Evolutionary conservation across 495 filamentous ascomycete genomes (phyloP).

Genomic region (Lophiotrema nucula): DNA sequence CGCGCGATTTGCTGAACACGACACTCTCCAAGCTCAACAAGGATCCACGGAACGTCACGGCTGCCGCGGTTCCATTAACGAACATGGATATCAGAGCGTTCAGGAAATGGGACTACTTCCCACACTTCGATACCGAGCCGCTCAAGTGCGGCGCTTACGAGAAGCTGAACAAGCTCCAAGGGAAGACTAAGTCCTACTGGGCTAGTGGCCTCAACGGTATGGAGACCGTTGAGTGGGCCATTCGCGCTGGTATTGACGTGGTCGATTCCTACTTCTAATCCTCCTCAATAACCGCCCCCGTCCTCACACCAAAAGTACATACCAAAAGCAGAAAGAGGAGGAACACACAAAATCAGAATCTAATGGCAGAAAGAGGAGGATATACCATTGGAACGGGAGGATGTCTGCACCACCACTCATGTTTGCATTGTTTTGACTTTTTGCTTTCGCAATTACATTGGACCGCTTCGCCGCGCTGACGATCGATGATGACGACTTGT

Average conservation of each 20-base stretch:
- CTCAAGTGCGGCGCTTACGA: slow-evolving; percentile 18
- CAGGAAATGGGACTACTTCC: slow-evolving; percentile 36
- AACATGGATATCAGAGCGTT: slow-evolving; percentile 21
- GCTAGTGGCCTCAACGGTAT: slow-evolving; percentile 28
- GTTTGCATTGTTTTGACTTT: no score
- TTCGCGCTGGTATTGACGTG: slow-evolving; percentile 27
- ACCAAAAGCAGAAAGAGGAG: no score
- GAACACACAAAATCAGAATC: no score
- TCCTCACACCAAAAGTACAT: no score
- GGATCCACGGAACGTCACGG: slow-evolving; percentile 26
- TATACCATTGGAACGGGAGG: no score
- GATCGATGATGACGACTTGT: no score
- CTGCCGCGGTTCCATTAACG: background rate
- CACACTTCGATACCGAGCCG: slow-evolving; percentile 23
- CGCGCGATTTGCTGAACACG: slow-evolving; percentile 16
- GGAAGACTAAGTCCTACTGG: slow-evolving; percentile 28
- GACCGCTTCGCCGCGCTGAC: no score
- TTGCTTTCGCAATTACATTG: no score
- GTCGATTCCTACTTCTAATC: slow-evolving; percentile 24
- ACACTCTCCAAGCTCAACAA: slow-evolving; percentile 33
- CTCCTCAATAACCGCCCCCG: background rate
- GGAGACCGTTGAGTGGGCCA: slow-evolving; percentile 33
- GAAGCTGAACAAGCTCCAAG: slow-evolving; percentile 31
- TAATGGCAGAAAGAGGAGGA: no score
- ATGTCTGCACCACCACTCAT: no score